These are phyloP conservation scores for Vigna hirtella DNA, from an alignment of 306 rosid genomes.

Conservation along the genomic window DNA sequence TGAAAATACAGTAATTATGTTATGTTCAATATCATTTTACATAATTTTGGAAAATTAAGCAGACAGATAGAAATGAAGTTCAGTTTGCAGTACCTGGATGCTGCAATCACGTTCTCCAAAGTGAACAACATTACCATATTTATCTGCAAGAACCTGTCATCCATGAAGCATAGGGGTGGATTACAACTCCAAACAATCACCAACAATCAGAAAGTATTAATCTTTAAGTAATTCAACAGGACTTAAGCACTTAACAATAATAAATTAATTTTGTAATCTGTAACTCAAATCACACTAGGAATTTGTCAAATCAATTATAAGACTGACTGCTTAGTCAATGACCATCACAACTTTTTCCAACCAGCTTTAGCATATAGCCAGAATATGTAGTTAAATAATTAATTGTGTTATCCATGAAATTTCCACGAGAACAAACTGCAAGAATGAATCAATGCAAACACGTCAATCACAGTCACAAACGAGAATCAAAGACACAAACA, in stretches of 20 bases:
- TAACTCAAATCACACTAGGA: slow-evolving; percentile 13
- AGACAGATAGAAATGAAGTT: slow-evolving; percentile 30
- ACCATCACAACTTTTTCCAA: not conserved
- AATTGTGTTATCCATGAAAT: not conserved
- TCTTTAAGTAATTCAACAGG: slow-evolving; percentile 29
- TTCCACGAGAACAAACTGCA: not conserved
- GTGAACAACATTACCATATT: slow-evolving; percentile 91
- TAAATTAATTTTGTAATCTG: not conserved
- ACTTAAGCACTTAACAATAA: slow-evolving; percentile 11
- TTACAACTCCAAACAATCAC: slow-evolving; percentile 26
- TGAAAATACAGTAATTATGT: not conserved
- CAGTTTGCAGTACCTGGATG: slow-evolving; percentile 74
- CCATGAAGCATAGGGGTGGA: slow-evolving; percentile 35
- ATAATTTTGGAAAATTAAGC: slow-evolving; percentile 20
- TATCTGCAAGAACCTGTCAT: slow-evolving; percentile 94
- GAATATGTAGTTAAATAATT: not conserved
- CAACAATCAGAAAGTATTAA: not conserved
- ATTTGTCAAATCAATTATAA: slow-evolving; percentile 3
- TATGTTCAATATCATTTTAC: slow-evolving; percentile 19
- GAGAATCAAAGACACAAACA: no score
- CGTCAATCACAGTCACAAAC: no score
- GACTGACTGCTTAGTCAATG: not conserved
- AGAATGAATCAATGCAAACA: no score
- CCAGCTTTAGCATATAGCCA: not conserved
- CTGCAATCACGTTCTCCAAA: slow-evolving; percentile 99